Evolutionary conservation across 768 basidiomycete genomes (phyloP), one percentile per base, ranked within the genome.

Genomic region (Tricholoma terreum): DNA sequence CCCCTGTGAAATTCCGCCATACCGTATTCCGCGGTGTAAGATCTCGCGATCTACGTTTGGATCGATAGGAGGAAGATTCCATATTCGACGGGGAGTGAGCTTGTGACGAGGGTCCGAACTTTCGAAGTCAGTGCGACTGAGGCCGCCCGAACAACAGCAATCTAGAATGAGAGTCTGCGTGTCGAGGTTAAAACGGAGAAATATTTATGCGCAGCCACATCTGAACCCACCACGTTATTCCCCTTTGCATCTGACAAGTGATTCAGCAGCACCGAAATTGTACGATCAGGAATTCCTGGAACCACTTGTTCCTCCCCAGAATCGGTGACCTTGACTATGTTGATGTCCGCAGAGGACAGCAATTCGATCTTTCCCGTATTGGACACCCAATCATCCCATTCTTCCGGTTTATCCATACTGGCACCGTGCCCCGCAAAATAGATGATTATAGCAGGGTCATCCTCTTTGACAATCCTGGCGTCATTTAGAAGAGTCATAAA

Each of bases 341-440:
- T 67, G 6, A 70, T 69, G 64, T 77, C 76, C 33, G 65, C 57
- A 0, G 77, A 74, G 40, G 71, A 72, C 14, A 75, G 64, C 63
- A 68, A 66, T 55, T 73, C 75, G 56, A 73, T 76, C 36, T 65
- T 63, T 14, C 57, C 63, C 31, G 63, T 71, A 40, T 57, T 61
- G 21, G 66, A 69, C 46, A 58, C 60, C 66, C 61, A 69, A 36
- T 68, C 66, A 5, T 46, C 56, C 75, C 71, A 71, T 0, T 56
- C 61, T 2, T 17, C 1, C 0, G 79, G 79, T 45, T 69, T 71
- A 1, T 63, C 42, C 14, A 65, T 61, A 31, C 73, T 63, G 6
- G 72, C 67, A n/a, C 79, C 80, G 52, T 80, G 80, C 12, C 78
- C 80, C 17, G 79, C 72, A 48, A 70, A 81, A 58, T 73, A 80